Evolutionary conservation across 768 basidiomycete species (phyloP).

Genomic region (Suillus hirtellus): DNA sequence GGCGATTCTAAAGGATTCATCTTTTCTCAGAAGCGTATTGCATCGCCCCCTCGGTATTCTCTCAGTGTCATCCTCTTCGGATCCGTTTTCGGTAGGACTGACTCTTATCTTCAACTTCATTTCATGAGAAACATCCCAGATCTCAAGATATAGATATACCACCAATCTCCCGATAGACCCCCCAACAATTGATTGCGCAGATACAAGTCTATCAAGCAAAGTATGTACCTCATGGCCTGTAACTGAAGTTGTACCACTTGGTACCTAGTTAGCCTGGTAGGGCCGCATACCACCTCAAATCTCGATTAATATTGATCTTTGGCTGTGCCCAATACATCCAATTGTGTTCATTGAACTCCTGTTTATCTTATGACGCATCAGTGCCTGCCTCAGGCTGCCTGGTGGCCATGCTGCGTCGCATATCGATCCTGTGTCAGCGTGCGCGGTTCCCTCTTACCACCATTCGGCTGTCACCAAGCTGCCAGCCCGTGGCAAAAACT

Average conservation of each 20-base stretch:
- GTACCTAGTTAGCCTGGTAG: neutral
- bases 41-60: conserved; percentile 4
- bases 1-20: neutral
- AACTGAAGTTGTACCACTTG: neutral
- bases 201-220: neutral
- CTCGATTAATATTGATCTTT: neutral
- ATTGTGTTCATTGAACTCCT: neutral
- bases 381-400: neutral
- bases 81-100: neutral
- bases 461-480: no score
- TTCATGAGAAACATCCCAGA: neutral
- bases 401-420: no score
- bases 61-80: neutral
- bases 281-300: neutral
- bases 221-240: neutral
- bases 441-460: no score
- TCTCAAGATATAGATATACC: neutral
- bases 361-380: neutral
- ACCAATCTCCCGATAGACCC: neutral
- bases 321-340: neutral
- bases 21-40: neutral
- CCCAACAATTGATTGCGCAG: neutral
- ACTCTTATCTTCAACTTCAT: neutral
- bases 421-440: no score
- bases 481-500: no score